phyloP scores from a whole-genome alignment of 2,329 filamentous ascomycete genomes.

The Diaporthe velutina region DNA sequence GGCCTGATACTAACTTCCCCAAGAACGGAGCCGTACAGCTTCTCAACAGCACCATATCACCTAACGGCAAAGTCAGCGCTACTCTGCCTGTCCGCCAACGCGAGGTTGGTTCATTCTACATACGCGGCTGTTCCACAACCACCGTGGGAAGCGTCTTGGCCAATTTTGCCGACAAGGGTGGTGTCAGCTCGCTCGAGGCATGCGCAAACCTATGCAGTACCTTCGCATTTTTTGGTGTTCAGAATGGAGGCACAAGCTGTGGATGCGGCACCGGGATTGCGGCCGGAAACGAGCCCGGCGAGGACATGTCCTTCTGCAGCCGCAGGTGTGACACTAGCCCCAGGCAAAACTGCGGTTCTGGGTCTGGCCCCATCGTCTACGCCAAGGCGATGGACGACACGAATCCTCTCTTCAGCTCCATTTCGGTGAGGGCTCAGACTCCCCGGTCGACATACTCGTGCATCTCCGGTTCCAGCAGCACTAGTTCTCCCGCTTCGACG shows the following conservation, averaged over 20 bases:
- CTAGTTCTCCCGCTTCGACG: neutral
- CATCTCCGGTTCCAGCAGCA: neutral
- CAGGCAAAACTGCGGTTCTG: neutral
- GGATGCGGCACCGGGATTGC: neutral
- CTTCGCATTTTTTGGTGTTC: neutral
- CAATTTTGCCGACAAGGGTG: neutral
- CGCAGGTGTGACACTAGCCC: neutral
- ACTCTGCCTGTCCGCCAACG: neutral
- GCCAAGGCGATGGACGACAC: neutral
- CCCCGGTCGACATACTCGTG: neutral
- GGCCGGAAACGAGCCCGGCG: neutral
- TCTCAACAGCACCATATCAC: neutral
- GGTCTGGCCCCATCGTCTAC: neutral
- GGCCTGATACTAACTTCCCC: neutral
- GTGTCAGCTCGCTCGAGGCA: neutral
- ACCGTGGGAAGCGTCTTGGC: neutral
- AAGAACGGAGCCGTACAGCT: neutral
- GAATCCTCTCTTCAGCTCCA: neutral
- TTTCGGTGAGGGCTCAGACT: neutral
- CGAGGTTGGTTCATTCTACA: neutral
- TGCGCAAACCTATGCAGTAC: neutral
- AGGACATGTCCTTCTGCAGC: neutral
- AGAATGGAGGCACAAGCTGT: neutral
- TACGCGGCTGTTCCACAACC: neutral
- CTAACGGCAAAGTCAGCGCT: neutral